phyloP scores from a whole-genome alignment of 2,329 filamentous ascomycete species.

The Clathrospora elynae region DNA sequence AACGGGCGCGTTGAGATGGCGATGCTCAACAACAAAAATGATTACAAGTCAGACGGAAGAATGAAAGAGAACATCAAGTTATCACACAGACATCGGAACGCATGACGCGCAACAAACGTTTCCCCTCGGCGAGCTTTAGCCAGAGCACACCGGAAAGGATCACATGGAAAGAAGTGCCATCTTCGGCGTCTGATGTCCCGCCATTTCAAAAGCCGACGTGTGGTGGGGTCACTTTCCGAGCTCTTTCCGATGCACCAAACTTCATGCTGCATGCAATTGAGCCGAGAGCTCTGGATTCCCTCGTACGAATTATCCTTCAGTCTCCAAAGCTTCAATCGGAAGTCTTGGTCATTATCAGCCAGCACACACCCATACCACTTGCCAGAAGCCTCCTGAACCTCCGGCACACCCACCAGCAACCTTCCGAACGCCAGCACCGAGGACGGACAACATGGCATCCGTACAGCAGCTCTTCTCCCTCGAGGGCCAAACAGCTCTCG shows the following conservation, averaged over 20 bases:
- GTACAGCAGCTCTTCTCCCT: slow-evolving; percentile 55
- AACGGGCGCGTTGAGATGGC: neutral
- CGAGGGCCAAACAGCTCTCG: slow-evolving; percentile 56
- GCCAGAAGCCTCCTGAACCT: too few species aligned
- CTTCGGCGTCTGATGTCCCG: slow-evolving; percentile 40
- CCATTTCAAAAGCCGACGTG: slow-evolving; percentile 36
- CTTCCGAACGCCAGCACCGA: slow-evolving; percentile 12
- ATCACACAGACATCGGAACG: slow-evolving; percentile 4
- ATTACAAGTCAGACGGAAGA: neutral
- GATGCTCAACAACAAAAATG: neutral
- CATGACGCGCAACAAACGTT: slow-evolving; percentile 15
- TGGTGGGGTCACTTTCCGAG: slow-evolving; percentile 38
- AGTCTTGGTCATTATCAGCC: neutral
- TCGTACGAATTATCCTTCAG: neutral
- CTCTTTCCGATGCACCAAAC: slow-evolving; percentile 26
- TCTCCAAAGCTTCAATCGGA: neutral
- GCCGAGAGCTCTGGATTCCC: slow-evolving; percentile 5
- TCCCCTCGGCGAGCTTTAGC: slow-evolving; percentile 29
- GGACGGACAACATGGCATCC: slow-evolving; percentile 31
- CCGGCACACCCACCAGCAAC: neutral
- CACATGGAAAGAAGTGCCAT: slow-evolving; percentile 36
- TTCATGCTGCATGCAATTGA: slow-evolving; percentile 14
- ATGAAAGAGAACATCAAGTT: slow-evolving; percentile 4
- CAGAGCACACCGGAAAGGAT: slow-evolving; percentile 23
- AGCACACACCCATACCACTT: neutral